Conservation (phyloP, 805 yeast species). For the Cyberlindnera maritima region DNA sequence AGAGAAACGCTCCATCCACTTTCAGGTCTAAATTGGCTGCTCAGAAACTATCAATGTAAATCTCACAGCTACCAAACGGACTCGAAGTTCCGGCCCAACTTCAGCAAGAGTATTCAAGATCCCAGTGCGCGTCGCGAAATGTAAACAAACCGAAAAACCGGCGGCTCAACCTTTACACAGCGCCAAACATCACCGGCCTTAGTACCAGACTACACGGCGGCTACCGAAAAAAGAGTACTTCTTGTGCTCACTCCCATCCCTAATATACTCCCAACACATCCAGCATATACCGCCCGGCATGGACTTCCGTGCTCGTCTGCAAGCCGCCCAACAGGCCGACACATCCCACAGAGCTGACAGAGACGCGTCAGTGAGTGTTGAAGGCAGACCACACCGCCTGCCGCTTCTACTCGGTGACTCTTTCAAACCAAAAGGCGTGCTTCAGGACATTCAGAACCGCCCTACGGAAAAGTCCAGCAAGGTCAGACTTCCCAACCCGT, state of each 20-base stretch:
- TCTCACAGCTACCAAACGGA: too few species aligned
- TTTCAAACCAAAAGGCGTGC: neutral
- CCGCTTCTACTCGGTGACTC: conserved; percentile 1
- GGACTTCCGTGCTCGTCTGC: neutral
- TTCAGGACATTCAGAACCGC: conserved; percentile 8
- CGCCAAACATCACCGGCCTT: neutral
- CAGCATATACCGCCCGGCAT: neutral
- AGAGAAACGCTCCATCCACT: too few species aligned
- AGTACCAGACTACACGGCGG: too few species aligned
- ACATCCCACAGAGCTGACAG: neutral
- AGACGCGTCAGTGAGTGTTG: conserved; percentile 4
- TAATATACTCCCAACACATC: neutral
- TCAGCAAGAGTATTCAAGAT: too few species aligned
- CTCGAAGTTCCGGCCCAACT: too few species aligned
- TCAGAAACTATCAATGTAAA: too few species aligned
- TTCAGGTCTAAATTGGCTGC: too few species aligned
- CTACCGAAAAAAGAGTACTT: too few species aligned
- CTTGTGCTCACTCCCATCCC: neutral
- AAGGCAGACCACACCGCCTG: neutral
- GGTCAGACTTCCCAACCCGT: conserved; percentile 13
- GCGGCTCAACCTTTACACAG: neutral
- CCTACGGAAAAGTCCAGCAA: neutral
- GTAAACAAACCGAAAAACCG: conserved; percentile 4
- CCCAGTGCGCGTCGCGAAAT: conserved; percentile 7
- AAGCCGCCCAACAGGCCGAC: neutral